Base-by-base conservation (phyloP, 768 basidiomycete species). In the Crucibulum laeve region DNA sequence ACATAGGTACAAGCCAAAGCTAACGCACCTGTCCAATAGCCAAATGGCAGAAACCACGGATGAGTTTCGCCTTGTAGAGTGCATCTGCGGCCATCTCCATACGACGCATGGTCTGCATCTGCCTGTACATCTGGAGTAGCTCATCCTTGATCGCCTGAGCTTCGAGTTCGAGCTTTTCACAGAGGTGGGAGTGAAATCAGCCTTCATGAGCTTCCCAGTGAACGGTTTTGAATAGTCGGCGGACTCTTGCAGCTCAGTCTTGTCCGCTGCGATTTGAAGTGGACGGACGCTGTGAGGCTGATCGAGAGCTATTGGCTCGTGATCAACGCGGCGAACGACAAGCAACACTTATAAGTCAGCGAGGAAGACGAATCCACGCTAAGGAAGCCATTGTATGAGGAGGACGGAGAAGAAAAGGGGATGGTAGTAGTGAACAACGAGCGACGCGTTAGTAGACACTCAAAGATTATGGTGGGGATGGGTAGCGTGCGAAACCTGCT, bases 51-150 rank as follows among this genome's bases (percentile, higher is more conserved):
- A 99, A 98, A 17, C 95, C 95, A 51, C 94, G 84, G 53, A 98
- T 93, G 50, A 96, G 73, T 62, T 98, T 97, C 21, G 92, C 89
- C 70, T 94, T 95, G 78, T 99, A 99, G 26, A 97, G 77, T 4
- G 88, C 82, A 62, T 97, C 95, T 13, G 93, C 90, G 10, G 94
- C 91, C 86, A 94, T 93, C 69, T 98, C 95, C 92, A 94, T 94
- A 45, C 91, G 74, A 42, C 94, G 81, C 84, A 96, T 90, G 38
- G 79, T 72, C 62, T 80, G 81, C 94, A 97, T 98, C 60, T 92
- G 71, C 60, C 72, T 80, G 80, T 96, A 99, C 87, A 93, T 87
- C 50, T 78, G 71, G 48, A 98, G 64, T 24, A 99, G 77, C 61
- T 83, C 71, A 47, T 87, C 80, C 63, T 92, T 94, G 47, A 86